Evolutionary conservation across 2,329 filamentous ascomycete species (phyloP).

Genomic region (Colletotrichum horii): DNA sequence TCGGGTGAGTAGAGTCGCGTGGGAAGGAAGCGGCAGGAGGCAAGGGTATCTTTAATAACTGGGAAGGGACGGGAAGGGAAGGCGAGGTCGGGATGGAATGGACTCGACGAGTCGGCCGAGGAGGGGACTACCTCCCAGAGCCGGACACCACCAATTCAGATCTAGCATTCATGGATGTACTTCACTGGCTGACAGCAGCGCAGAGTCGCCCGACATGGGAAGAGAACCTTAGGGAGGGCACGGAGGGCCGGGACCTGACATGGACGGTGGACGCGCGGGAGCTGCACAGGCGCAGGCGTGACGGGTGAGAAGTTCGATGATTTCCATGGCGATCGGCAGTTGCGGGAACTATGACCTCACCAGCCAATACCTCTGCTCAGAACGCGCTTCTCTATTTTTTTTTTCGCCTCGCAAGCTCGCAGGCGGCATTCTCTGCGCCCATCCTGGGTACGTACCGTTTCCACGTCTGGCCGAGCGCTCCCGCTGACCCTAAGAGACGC

Average conservation of each 20-base stretch:
- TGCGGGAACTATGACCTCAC: slow-evolving; percentile 25
- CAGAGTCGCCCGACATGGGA: neutral
- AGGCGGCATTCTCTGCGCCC: neutral
- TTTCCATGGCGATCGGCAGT: slow-evolving; percentile 22
- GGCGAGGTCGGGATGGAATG: neutral
- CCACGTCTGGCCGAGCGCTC: neutral
- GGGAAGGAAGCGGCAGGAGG: neutral
- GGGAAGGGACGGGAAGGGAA: neutral
- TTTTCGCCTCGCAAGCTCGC: neutral
- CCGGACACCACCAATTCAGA: neutral
- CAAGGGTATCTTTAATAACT: slow-evolving; percentile 17
- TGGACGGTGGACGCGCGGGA: neutral
- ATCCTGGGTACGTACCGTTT: neutral
- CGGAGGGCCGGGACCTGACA: neutral
- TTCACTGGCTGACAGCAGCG: neutral
- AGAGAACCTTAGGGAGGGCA: neutral
- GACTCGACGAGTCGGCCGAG: neutral
- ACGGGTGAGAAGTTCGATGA: slow-evolving; percentile 8
- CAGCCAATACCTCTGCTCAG: slow-evolving; percentile 4
- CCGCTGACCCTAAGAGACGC: neutral
- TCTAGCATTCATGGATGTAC: neutral
- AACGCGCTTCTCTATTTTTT: neutral
- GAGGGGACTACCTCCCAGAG: neutral
- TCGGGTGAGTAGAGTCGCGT: slow-evolving; percentile 12
- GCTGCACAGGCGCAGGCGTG: neutral